Base-by-base conservation (phyloP, 352 stramenopile genomes). In the Phytophthora ramorum region DNA sequence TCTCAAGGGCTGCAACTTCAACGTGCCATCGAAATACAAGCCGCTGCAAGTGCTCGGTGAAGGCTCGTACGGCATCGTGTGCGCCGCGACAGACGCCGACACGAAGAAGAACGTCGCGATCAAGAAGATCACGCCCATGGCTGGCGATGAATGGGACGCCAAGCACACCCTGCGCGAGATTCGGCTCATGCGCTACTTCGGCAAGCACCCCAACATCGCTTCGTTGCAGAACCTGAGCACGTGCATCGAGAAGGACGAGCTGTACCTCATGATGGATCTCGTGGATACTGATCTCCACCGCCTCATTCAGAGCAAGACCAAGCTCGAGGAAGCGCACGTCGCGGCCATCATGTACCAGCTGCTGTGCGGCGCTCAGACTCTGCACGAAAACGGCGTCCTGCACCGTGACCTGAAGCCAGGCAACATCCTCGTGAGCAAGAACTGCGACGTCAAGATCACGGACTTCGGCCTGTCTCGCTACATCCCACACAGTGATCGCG, bases 241-340 rank as follows among this genome's bases (percentile, higher is more conserved):
- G 16, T 95, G 86, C 50, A 85, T 84, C 13, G 84, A 87, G 26
- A 91, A 97, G 46, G 93, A 98, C 69, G 93, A 98, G 69, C 78
- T 98, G 16, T 98, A 98, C 69, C 92, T 98, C 62, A 96, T 97
- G 69, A 98, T 98, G 94, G 90, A 98, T 43, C 83, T 98, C 34
- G 88, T 98, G 9, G 95, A 98, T 67, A 98, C 88, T 5, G 95
- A 98, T 71, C 78, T 98, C 34, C 91, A 97, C 45, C 78, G 87
- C 0, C 81, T 97, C 58, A 96, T 97, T 40, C 89, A 95, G 72
- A 94, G 80, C 73, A 92, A 93, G 55, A 95, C 87, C 5, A 95
- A 93, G 57, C 82, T 95, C 9, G 82, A 93, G 47, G 83, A 92
- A 54, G 79, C 86, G 24, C 88, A 93, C 50, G 70, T 92, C 43